Conservation (phyloP, 805 yeast genomes). For the Hermanozyma aechmeae region DNA sequence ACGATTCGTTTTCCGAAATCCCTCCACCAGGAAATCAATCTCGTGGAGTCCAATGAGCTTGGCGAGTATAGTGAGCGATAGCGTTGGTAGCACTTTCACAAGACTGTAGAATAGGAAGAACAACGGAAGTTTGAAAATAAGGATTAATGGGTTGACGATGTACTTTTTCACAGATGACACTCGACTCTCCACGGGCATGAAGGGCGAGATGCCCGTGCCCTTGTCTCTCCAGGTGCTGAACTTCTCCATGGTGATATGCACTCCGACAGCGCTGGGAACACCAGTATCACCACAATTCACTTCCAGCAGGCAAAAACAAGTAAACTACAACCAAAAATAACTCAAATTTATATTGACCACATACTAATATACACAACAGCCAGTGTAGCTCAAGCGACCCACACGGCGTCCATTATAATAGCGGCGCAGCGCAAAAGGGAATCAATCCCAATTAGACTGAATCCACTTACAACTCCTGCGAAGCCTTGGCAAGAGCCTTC, state of each 20-base stretch:
- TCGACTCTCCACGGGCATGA: constrained; percentile 46
- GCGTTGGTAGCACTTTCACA: no score
- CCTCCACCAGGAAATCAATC: constrained; percentile 35
- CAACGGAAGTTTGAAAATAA: constrained; percentile 23
- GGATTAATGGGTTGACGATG: constrained; percentile 5
- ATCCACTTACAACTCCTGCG: constrained; percentile 14
- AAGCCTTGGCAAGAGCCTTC: constrained; percentile 14
- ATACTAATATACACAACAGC: constrained; percentile 14
- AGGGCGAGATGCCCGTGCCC: constrained; percentile 91
- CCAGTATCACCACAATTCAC: no score
- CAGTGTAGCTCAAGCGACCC: constrained; percentile 11
- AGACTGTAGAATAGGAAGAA: constrained; percentile 11
- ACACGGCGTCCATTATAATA: constrained; percentile 11
- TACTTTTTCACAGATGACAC: constrained; percentile 4
- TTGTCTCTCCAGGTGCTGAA: constrained; percentile 80
- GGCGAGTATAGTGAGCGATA: no score
- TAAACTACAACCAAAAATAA: no score
- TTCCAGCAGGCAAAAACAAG: no score
- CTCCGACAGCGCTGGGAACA: no score
- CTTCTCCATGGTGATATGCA: constrained; percentile 14
- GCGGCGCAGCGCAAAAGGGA: constrained; percentile 11
- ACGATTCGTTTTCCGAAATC: constrained; percentile 36
- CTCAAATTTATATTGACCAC: constrained; percentile 16
- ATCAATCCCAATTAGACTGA: constrained; percentile 8
- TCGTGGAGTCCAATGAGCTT: constrained; percentile 27